Evolutionary conservation across 352 stramenopile species (phyloP), one percentile per base, ranked within the genome.

Genomic region (Thraustotheca clavata): DNA sequence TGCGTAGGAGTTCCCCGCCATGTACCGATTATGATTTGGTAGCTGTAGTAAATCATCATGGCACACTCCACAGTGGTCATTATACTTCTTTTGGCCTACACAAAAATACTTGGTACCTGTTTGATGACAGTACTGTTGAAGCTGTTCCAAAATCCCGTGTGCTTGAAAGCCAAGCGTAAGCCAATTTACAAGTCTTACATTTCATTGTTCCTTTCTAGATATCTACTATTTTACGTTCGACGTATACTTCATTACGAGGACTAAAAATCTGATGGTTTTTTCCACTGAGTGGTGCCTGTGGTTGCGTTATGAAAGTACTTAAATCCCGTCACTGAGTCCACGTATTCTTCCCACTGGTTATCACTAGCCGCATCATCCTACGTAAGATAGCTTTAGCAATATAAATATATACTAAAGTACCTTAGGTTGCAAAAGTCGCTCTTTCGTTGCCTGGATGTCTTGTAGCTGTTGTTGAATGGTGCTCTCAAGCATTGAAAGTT

Each of bases 321-420:
- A 38, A 47, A 61, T 12, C 52, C 52, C 29, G 52, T 61, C 18
- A 18, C 8, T 5, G 9, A 34, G 29, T 61, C 52, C 12, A 61
- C 34, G 52, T 61, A 61, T 27, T 49, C 52, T 36, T 61, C 52
- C 52, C 52, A 61, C 43, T 52, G 43, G 34, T 52, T 52, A 2
- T 9, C 3, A 9, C 24, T 52, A 9, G 2, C 2, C n/a, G n/a
- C n/a, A n/a, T n/a, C n/a, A n/a, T n/a, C n/a, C n/a, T n/a, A n/a
- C n/a, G n/a, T n/a, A n/a, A n/a, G n/a, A n/a, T 24, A 4, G 27
- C 27, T 2, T 24, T 4, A 47, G n/a, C 22, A 47, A 5, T 2
- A 24, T 24, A 47, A 47, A 24, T 24, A 47, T 2, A 2, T 47
- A 47, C 39, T 4, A 24, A 27, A 24, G 39, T 4, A 2, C n/a